Percentiles rank a stretch among this genome's conserved stretches.
Evolutionary conservation across 2,329 filamentous ascomycete genomes (phyloP).

Genomic region (Beauveria sp.): DNA sequence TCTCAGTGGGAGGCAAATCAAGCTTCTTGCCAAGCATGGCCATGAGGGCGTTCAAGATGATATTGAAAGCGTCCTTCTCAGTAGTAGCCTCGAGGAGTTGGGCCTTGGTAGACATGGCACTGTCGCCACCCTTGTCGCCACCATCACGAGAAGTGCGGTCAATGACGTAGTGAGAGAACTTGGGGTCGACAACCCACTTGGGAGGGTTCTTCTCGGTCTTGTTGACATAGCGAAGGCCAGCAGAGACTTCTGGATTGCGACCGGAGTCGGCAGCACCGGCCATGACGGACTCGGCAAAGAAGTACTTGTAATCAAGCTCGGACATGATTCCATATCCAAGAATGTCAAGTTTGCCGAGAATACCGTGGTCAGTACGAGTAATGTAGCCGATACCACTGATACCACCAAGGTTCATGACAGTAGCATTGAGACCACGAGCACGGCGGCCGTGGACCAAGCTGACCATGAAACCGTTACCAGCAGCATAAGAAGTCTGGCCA

Average conservation of each 20-base stretch:
- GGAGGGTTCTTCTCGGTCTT: constrained; percentile 7
- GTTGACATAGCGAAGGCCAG: constrained; percentile 9
- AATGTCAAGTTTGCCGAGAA: constrained; percentile 9
- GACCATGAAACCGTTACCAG: constrained; percentile 31
- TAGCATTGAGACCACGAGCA: constrained; percentile 18
- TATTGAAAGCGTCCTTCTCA: constrained; percentile 8
- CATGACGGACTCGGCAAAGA: constrained; percentile 16
- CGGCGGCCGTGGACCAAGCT: constrained; percentile 21
- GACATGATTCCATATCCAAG: constrained; percentile 16
- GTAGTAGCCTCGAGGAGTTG: constrained; percentile 12
- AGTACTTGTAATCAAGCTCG: constrained; percentile 20
- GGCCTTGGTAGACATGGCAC: not conserved
- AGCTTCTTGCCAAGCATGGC: constrained; percentile 13
- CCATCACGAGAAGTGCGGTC: constrained; percentile 8
- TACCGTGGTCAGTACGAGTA: constrained; percentile 9
- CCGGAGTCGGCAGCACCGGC: constrained; percentile 9
- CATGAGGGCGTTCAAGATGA: constrained; percentile 12
- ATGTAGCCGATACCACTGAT: constrained; percentile 16
- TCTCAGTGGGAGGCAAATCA: constrained; percentile 11
- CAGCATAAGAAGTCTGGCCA: constrained; percentile 31
- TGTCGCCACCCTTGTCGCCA: constrained; percentile 3
- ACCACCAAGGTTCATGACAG: constrained; percentile 21
- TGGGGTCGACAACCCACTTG: constrained; percentile 13
- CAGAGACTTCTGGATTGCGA: constrained; percentile 10
- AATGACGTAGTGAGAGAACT: constrained; percentile 13